A percentile compares a stretch with the other conserved stretches of the same genome.
Evolutionary conservation across 305 asterid genomes (phyloP).

Genomic region (Stenogyne calaminthoides): DNA sequence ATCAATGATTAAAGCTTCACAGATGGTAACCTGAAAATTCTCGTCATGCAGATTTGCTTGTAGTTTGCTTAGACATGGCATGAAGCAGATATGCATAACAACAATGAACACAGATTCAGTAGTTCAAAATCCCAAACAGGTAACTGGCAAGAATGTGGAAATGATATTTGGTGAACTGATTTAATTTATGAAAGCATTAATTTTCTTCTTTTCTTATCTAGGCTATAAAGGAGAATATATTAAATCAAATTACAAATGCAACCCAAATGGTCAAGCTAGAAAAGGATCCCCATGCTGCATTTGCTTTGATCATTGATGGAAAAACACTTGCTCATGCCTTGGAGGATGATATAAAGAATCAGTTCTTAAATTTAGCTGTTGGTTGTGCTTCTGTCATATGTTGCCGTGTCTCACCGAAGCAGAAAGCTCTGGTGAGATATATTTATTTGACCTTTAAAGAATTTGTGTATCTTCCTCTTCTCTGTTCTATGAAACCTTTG

Average conservation of each 20-base stretch:
- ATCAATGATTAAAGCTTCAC: slow-evolving; percentile 16
- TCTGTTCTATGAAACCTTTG: slow-evolving; percentile 2
- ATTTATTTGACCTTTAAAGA: not conserved
- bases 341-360: slow-evolving; percentile 60
- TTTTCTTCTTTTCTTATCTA: slow-evolving; percentile 30
- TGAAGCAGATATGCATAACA: slow-evolving; percentile 69
- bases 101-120: slow-evolving; percentile 52
- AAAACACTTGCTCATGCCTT: slow-evolving; percentile 65
- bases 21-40: slow-evolving; percentile 27
- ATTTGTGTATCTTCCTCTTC: not conserved
- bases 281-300: slow-evolving; percentile 61
- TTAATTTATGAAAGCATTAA: slow-evolving; percentile 18
- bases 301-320: slow-evolving; percentile 83
- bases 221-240: slow-evolving; percentile 64
- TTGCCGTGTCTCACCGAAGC: slow-evolving; percentile 87
- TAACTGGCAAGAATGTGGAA: slow-evolving; percentile 11
- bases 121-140: slow-evolving; percentile 53
- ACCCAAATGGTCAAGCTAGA: slow-evolving; percentile 63
- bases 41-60: slow-evolving; percentile 62
- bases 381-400: slow-evolving; percentile 82
- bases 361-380: slow-evolving; percentile 65
- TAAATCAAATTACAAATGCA: slow-evolving; percentile 63
- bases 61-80: slow-evolving; percentile 78
- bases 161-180: slow-evolving; percentile 15
- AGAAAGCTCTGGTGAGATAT: slow-evolving; percentile 72